Percentiles rank a stretch among this genome's conserved stretches.
Conservation (phyloP, 2,329 filamentous ascomycete species). For the Alternaria arbusti region DNA sequence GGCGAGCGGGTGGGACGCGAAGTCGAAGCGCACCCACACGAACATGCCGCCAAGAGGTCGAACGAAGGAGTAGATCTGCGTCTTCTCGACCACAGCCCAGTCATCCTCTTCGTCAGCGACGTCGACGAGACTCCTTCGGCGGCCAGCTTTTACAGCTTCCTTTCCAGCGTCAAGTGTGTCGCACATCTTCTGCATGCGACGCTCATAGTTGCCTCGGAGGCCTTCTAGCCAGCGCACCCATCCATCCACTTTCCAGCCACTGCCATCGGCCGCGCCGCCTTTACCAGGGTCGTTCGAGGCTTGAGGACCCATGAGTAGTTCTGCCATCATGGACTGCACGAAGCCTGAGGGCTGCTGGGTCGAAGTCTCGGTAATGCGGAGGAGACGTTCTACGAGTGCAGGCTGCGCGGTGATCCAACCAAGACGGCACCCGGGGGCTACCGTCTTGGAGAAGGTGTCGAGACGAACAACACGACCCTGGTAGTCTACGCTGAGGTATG, state of each 20-base stretch:
- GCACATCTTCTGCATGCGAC: conserved; percentile 83
- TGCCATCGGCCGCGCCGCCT: conserved; percentile 57
- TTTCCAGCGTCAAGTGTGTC: conserved; percentile 72
- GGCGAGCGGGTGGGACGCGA: conserved; percentile 75
- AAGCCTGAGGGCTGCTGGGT: conserved; percentile 91
- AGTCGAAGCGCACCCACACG: conserved; percentile 77
- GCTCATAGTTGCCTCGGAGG: conserved; percentile 81
- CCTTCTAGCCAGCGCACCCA: conserved; percentile 93
- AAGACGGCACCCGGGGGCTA: conserved; percentile 86
- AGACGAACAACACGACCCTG: conserved; percentile 88
- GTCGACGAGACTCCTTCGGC: conserved; percentile 42
- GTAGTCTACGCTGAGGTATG: conserved; percentile 79
- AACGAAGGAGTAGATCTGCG: conserved; percentile 74
- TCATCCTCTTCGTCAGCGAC: conserved; percentile 56
- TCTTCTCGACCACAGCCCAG: conserved; percentile 79
- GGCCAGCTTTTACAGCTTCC: conserved; percentile 68
- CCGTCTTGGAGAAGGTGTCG: conserved; percentile 93
- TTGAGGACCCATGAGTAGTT: conserved; percentile 76
- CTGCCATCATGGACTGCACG: conserved; percentile 81
- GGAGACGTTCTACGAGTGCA: conserved; percentile 73
- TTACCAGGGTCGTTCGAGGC: conserved; percentile 56
- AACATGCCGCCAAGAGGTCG: conserved; percentile 94
- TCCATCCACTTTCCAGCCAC: conserved; percentile 79
- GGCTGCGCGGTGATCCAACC: conserved; percentile 92
- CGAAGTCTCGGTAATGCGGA: conserved; percentile 75